Evolutionary conservation across 495 filamentous ascomycete genomes (phyloP).

Genomic region (Penicillium simplicissimum): DNA sequence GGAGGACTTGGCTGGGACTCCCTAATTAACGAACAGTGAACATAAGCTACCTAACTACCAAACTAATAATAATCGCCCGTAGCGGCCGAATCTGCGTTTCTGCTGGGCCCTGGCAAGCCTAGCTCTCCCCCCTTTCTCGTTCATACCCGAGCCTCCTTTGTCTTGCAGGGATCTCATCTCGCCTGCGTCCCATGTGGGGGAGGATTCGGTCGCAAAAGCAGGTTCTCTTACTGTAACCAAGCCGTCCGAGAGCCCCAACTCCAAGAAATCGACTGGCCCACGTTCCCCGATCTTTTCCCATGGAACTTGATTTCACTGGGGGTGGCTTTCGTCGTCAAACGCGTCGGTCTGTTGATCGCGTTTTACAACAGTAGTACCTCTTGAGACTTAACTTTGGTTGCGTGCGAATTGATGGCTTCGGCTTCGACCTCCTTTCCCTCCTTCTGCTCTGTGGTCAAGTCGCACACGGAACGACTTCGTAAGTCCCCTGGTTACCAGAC

Average conservation of each 20-base stretch:
- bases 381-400: slow-evolving; percentile 2
- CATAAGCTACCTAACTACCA: not conserved
- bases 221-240: slow-evolving; percentile 19
- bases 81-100: not conserved
- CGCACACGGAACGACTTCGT: slow-evolving; percentile 15
- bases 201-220: slow-evolving; percentile 27
- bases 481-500: not conserved
- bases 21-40: not conserved
- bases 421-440: not conserved
- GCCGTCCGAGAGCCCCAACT: not conserved
- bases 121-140: not conserved
- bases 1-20: slow-evolving; percentile 7
- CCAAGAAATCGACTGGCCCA: slow-evolving; percentile 13
- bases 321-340: not conserved
- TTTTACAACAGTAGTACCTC: not conserved
- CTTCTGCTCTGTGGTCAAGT: not conserved
- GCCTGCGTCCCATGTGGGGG: slow-evolving; percentile 27
- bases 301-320: slow-evolving; percentile 19
- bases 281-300: slow-evolving; percentile 20
- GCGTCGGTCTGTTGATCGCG: not conserved
- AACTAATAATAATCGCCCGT: not conserved
- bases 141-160: slow-evolving; percentile 29
- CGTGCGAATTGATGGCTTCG: not conserved
- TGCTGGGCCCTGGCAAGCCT: not conserved
- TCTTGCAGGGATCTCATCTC: slow-evolving; percentile 27